A percentile compares a stretch with the other conserved stretches of the same genome.
These are phyloP conservation scores for Hypomyces rosellus DNA, from an alignment of 2,329 filamentous ascomycete genomes.

Conservation along the genomic window DNA sequence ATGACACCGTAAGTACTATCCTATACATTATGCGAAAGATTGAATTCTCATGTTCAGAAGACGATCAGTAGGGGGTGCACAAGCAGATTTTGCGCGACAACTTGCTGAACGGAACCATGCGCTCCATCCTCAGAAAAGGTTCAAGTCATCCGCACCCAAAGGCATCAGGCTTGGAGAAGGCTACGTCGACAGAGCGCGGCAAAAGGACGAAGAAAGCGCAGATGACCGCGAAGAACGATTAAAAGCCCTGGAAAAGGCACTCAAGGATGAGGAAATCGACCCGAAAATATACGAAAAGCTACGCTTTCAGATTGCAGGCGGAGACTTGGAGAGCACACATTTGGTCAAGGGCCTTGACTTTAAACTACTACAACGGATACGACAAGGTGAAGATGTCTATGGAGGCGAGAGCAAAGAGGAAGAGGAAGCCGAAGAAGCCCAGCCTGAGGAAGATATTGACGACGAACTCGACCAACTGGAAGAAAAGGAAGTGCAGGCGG, in stretches of 20 bases:
- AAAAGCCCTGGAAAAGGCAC: conserved; percentile 70
- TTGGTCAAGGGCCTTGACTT: conserved; percentile 89
- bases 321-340: conserved; percentile 74
- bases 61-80: conserved; percentile 52
- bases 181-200: conserved; percentile 75
- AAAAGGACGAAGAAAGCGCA: conserved; percentile 48
- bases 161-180: conserved; percentile 73
- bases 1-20: conserved; percentile 77
- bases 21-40: background rate
- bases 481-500: conserved; percentile 45
- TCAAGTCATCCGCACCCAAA: conserved; percentile 73
- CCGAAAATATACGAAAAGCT: conserved; percentile 69
- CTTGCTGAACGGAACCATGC: conserved; percentile 64
- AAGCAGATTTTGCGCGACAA: conserved; percentile 74
- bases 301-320: conserved; percentile 71
- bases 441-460: conserved; percentile 44
- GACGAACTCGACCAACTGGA: conserved; percentile 59
- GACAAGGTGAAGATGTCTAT: conserved; percentile 62
- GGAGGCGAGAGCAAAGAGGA: conserved; percentile 26
- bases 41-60: conserved; percentile 34
- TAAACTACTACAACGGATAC: conserved; percentile 64
- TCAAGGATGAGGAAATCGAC: conserved; percentile 81
- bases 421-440: conserved; percentile 19
- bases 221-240: conserved; percentile 58
- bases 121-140: conserved; percentile 59